Base-by-base conservation (phyloP, 345 rosid genomes). In the Citrus mangshanensis region DNA sequence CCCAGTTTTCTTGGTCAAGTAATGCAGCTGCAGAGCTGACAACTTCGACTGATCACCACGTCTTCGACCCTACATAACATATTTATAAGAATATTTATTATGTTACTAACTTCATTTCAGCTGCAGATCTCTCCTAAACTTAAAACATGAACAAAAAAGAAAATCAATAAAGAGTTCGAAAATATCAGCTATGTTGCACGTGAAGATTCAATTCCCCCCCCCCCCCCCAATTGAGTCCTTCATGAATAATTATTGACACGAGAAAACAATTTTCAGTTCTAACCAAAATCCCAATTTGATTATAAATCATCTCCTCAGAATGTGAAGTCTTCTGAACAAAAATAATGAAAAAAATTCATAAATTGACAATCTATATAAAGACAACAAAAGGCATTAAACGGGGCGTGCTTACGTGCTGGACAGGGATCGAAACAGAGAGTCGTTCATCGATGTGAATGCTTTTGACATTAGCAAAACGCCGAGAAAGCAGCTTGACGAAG, bases 381-480 rank as follows among this genome's bases (percentile, higher is more conserved):
- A 46, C 18, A 46, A 46, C 51, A 51, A 46, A 9, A 30, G 13
- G 25, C 8, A 4, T 61, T 22, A 42, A 77, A 30, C 49, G 55
- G 38, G 51, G 3, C 30, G 3, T 13, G n/a, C 66, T 76, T 85
- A 89, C 92, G 54, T 59, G 74, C 49, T 75, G 80, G 66, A 38
- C 74, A 9, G 94, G 93, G 62, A 82, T 79, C 35, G 94, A 71
- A 74, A 86, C 68, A 55, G 95, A 81, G 72, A 92, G 88, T 24
- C 95, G 91, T 82, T 95, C 98, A 69, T 95, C 98, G 73, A 95
- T 81, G 87, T 87, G 84, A 67, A 92, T 80, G 81, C 82, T 80
- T 58, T 85, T 91, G 54, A 90, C 84, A 72, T 86, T 89, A 74
- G 66, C 85, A 84, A 95, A 95, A 38, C 98, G 98, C 77, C 85